These are phyloP conservation scores for Elsinoe fawcettii DNA, from an alignment of 2,329 filamentous ascomycete genomes.

Conservation along the genomic window DNA sequence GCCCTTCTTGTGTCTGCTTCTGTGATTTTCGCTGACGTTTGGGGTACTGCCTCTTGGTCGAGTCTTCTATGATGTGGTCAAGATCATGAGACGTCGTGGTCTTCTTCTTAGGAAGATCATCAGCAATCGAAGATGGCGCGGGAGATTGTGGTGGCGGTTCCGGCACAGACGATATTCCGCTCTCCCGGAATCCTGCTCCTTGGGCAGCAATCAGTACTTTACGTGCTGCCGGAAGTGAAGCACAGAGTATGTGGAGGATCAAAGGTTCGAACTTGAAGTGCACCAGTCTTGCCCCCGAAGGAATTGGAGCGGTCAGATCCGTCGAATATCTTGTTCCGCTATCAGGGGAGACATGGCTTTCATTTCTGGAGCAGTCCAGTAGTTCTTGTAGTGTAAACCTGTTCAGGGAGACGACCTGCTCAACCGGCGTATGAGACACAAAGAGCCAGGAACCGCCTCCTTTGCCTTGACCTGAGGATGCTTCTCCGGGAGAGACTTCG, in stretches of 20 bases:
- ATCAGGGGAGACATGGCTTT: neutral
- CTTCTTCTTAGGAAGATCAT: too few species aligned
- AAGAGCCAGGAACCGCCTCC: slow-evolving; percentile 80
- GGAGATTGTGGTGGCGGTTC: slow-evolving; percentile 30
- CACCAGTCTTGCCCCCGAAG: slow-evolving; percentile 33
- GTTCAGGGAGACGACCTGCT: slow-evolving; percentile 4
- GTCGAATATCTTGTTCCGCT: neutral
- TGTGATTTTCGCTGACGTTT: slow-evolving; percentile 9
- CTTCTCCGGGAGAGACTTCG: slow-evolving; percentile 16
- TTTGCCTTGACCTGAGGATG: slow-evolving; percentile 68
- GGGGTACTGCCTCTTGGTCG: neutral
- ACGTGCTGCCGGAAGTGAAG: slow-evolving; percentile 68
- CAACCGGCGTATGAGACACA: slow-evolving; percentile 71
- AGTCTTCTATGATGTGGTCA: slow-evolving; percentile 21
- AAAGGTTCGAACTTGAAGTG: slow-evolving; percentile 94
- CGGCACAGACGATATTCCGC: slow-evolving; percentile 64
- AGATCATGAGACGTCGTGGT: neutral
- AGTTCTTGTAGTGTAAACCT: neutral
- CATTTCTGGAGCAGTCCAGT: neutral
- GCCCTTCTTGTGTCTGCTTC: slow-evolving; percentile 27
- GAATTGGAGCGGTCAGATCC: neutral
- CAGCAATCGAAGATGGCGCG: too few species aligned
- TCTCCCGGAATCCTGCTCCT: slow-evolving; percentile 81
- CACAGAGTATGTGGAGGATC: slow-evolving; percentile 83
- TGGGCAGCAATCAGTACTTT: slow-evolving; percentile 66